Conservation (phyloP, 257 asterid species). For the Ocimum tenuiflorum region DNA sequence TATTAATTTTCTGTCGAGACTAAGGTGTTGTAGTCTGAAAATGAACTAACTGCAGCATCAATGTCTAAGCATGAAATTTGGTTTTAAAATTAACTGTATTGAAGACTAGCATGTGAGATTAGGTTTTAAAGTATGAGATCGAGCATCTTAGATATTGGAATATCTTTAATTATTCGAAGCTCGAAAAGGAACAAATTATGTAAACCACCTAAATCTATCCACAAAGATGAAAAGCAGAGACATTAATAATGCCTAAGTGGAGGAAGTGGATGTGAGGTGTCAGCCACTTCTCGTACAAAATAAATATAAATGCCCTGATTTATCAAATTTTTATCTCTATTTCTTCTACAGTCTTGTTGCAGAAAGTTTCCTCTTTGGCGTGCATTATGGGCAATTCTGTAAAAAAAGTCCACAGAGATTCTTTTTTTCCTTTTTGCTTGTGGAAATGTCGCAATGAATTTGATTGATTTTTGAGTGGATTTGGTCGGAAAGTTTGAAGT, state of each 20-base stretch:
- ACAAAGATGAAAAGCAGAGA: constrained; percentile 17
- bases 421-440: not conserved
- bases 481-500: not conserved
- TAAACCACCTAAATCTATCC: constrained; percentile 25
- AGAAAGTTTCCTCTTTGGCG: constrained; percentile 21
- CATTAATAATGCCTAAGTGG: constrained; percentile 25
- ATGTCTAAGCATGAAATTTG: no score
- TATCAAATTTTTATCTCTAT: constrained; percentile 5
- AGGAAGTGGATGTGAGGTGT: constrained; percentile 49
- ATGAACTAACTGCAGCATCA: no score
- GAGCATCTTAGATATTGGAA: constrained; percentile 25
- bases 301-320: not conserved
- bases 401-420: not conserved
- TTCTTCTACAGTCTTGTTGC: constrained; percentile 11
- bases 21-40: no score
- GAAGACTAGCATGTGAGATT: no score
- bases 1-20: no score
- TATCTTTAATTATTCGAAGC: constrained; percentile 22
- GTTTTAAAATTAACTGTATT: no score
- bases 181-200: constrained; percentile 23
- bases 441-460: not conserved
- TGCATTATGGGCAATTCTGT: constrained; percentile 7
- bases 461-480: constrained; percentile 2
- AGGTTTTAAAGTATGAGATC: not conserved
- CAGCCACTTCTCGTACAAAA: constrained; percentile 33